A percentile compares a stretch with the other conserved stretches of the same genome.
Evolutionary conservation across 192 early-diverging fungal species (phyloP).

Genomic region (Rhizoclosmatium sp.): DNA sequence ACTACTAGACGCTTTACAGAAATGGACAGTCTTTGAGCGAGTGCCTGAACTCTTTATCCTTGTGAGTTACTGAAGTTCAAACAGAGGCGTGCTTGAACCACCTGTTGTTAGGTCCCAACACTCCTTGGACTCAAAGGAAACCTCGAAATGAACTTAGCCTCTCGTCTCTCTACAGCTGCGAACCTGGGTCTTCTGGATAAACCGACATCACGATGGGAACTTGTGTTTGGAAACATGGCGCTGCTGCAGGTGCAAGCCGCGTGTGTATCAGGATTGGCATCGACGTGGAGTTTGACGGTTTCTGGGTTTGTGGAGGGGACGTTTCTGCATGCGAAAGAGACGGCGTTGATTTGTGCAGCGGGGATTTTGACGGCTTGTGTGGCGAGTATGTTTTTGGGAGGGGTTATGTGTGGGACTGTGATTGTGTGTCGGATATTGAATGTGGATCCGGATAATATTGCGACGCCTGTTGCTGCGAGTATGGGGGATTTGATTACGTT

Average conservation of each 20-base stretch:
- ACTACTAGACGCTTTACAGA: slow-evolving; percentile 42
- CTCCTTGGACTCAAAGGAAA: slow-evolving; percentile 91
- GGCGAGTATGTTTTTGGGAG: slow-evolving; percentile 75
- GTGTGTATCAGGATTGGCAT: slow-evolving; percentile 73
- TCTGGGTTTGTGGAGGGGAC: slow-evolving; percentile 61
- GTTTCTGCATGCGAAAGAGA: slow-evolving; percentile 20
- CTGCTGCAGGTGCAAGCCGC: slow-evolving; percentile 74
- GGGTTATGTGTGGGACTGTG: slow-evolving; percentile 76
- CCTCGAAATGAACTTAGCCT: slow-evolving; percentile 88
- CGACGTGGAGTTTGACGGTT: slow-evolving; percentile 71
- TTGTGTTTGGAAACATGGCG: slow-evolving; percentile 77
- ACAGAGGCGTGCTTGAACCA: background rate
- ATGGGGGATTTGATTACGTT: slow-evolving; percentile 79
- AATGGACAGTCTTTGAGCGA: slow-evolving; percentile 69
- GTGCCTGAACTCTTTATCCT: slow-evolving; percentile 84
- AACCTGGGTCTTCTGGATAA: slow-evolving; percentile 49
- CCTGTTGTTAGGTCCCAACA: slow-evolving; percentile 64
- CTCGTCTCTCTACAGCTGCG: slow-evolving; percentile 82
- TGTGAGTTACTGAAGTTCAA: background rate
- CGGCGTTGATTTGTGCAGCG: slow-evolving; percentile 73
- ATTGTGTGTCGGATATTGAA: slow-evolving; percentile 63
- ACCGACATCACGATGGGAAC: slow-evolving; percentile 53
- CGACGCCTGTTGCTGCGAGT: slow-evolving; percentile 76
- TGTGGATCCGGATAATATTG: slow-evolving; percentile 87
- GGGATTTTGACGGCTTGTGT: slow-evolving; percentile 50